These are phyloP conservation scores for Annulohypoxylon maeteangense DNA, from an alignment of 495 filamentous ascomycete genomes.

Conservation along the genomic window DNA sequence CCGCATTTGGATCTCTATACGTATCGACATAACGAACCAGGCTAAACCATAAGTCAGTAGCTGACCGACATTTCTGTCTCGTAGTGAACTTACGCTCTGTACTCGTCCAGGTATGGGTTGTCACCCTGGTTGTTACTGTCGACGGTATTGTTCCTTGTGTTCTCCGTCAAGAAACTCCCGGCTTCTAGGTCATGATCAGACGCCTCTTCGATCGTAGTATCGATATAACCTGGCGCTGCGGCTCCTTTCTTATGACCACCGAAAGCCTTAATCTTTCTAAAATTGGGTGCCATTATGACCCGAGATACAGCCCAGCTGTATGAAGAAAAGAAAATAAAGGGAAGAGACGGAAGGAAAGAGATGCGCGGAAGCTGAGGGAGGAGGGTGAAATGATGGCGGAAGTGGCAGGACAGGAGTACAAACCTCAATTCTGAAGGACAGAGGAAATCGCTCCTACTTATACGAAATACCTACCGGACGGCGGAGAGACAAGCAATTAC, in stretches of 20 bases:
- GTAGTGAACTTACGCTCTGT: conserved; percentile 43
- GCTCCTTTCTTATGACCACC: conserved; percentile 23
- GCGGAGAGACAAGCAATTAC: conserved; percentile 8
- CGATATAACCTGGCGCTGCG: conserved; percentile 28
- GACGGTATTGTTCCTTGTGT: conserved; percentile 35
- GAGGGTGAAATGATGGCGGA: conserved; percentile 15
- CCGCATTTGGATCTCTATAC: conserved; percentile 68
- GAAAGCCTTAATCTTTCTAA: conserved; percentile 39
- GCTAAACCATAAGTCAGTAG: conserved; percentile 24
- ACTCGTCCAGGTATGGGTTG: conserved; percentile 52
- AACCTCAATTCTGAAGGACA: conserved; percentile 15
- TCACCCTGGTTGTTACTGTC: conserved; percentile 33
- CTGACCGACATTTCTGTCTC: not conserved
- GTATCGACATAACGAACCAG: conserved; percentile 74
- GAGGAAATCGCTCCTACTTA: conserved; percentile 38
- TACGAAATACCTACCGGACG: conserved; percentile 20
- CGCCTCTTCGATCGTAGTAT: conserved; percentile 25
- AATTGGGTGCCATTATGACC: conserved; percentile 45
- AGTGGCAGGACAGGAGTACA: conserved; percentile 17
- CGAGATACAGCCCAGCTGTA: conserved; percentile 46
- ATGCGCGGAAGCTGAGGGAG: conserved; percentile 36
- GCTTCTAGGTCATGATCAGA: conserved; percentile 39
- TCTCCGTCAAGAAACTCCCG: conserved; percentile 43
- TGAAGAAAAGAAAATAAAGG: conserved; percentile 16
- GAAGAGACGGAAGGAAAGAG: conserved; percentile 14